Percentiles rank a stretch among this genome's conserved stretches.
Conservation (phyloP, 768 basidiomycete genomes). For the Amanita fuliginea region DNA sequence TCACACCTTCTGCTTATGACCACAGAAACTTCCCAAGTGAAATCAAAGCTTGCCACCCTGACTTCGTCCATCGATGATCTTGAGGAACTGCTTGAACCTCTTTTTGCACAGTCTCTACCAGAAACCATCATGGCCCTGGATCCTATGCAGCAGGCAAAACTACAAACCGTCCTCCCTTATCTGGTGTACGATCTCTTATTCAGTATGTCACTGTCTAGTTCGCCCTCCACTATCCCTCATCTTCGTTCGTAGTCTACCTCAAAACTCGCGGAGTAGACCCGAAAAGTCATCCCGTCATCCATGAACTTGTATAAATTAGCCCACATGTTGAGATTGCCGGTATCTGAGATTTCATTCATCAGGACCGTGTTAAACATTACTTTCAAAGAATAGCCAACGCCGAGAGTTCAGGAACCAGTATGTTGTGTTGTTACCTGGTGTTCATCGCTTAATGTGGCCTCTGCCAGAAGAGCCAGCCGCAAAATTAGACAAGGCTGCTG, state of each 20-base stretch:
- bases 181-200: slow-evolving; percentile 79
- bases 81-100: slow-evolving; percentile 52
- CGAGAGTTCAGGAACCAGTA: slow-evolving; percentile 55
- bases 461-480: slow-evolving; percentile 25
- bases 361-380: slow-evolving; percentile 73
- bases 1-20: slow-evolving; percentile 21
- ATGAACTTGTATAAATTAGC: slow-evolving; percentile 47
- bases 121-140: slow-evolving; percentile 56
- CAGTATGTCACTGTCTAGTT: slow-evolving; percentile 34
- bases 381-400: slow-evolving; percentile 75
- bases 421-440: slow-evolving; percentile 12
- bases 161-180: slow-evolving; percentile 74
- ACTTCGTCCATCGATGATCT: slow-evolving; percentile 55
- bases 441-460: slow-evolving; percentile 4
- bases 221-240: neutral
- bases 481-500: slow-evolving; percentile 70
- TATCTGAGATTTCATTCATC: neutral
- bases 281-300: slow-evolving; percentile 61
- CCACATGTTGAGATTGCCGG: neutral
- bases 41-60: slow-evolving; percentile 37
- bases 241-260: slow-evolving; percentile 52
- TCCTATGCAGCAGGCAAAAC: slow-evolving; percentile 70
- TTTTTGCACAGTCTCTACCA: slow-evolving; percentile 57
- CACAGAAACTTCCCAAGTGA: slow-evolving; percentile 35
- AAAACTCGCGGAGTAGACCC: slow-evolving; percentile 75